Base-by-base conservation (phyloP, 2,329 filamentous ascomycete species). In the Aureobasidium leucospermi region DNA sequence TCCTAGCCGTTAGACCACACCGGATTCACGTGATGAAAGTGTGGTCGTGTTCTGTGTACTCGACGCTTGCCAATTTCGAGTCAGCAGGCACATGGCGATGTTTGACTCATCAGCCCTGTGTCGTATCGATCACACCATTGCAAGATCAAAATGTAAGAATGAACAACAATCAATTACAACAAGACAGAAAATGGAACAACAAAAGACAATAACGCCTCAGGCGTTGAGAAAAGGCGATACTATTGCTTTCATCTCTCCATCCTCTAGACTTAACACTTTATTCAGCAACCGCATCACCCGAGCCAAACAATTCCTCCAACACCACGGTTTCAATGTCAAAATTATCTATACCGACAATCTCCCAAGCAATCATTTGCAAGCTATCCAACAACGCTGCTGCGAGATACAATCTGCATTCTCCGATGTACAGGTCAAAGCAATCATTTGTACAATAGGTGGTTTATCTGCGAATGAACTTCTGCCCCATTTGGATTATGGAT, bases 171-270 rank as follows among this genome's bases (percentile, higher is more conserved):
- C 2, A 23, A 23, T 13, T 43, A 11, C 4, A 13, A 6, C 8
- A 38, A 15, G 3, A 36, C 7, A 23, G 15, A 36, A 7, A 7
- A 39, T 51, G 48, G 7, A 29, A 6, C 8, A 7, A 2, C 48
- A 29, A 29, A 16, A 53, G 11, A 4, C 39, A 16, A 34, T 31
- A 4, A 13, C 11, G 1, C 57, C 57, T 16, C 29, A 29, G 2
- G 47, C 47, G 4, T 31, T 59, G 4, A n/a, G 41, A 15, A 19
- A 34, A 10, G 66, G 69, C 39, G 69, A 69, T 43, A 67, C 63
- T 11, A 70, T 71, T 32, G 69, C 70, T 2, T 67, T 70, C 43
- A 42, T 71, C 19, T 69, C 70, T 2, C 68, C 68, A 6, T 71
- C 70, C 6, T 45, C 58, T 4, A 66, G 70, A 6, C 47, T 70